Evolutionary conservation across 1,284 basidiomycete genomes (phyloP), one percentile per base, ranked within the genome.

Genomic region (Leccinum solheimii): DNA sequence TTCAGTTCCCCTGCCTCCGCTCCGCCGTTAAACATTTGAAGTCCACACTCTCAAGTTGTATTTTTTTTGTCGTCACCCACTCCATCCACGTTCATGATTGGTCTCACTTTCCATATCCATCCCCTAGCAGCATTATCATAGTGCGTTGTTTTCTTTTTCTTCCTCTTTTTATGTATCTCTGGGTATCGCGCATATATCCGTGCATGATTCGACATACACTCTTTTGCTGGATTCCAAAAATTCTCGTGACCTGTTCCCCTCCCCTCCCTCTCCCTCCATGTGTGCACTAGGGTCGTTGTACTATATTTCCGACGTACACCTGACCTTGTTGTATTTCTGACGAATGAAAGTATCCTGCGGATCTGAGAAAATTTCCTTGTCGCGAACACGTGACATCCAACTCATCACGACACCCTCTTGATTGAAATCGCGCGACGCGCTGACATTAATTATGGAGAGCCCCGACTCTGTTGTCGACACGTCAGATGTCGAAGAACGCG

Each of bases 401-500:
- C 21, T 49, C 56, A 9, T 49, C 40, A 38, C 51, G 36, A 30
- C 30, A 30, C 30, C 7, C 23, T 16, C 34, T 36, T 14, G 34
- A 7, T 36, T 32, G 11, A 26, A 59, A 23, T 36, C 32, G 36
- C 23, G 30, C 30, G 30, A 30, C 30, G 30, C 30, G 32, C 30
- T 48, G 23, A n/a, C 55, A 23, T 23, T 38, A 53, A 64, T 50
- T 58, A 76, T 75, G 72, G 71, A 76, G 23, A 62, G 63, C 43
- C 74, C 78, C 10, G 84, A 84, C 45, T 40, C 38, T 45, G 72
- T 79, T 59, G 81, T 86, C n/a, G 85, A 86, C 68, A 86, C 86
- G 11, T 87, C 85, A 2, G 86, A 87, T 63, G 69, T 76, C 48
- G 85, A 86, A 60, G 85, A 87, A 64, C 76, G 77, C 19, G 83